phyloP scores from a whole-genome alignment of 2,329 filamentous ascomycete genomes.

The Ceratocystis papillata region DNA sequence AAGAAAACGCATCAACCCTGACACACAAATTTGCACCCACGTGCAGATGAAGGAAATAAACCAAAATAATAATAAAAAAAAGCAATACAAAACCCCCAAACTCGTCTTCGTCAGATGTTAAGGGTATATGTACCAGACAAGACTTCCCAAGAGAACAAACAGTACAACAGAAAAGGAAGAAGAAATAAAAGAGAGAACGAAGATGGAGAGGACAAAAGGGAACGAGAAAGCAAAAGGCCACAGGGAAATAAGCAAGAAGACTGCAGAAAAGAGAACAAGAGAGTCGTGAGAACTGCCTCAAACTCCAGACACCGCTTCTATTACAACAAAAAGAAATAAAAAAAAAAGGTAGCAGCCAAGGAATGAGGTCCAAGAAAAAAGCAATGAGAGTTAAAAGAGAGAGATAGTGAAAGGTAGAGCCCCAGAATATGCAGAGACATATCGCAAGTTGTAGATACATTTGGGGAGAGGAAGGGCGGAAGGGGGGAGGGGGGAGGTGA shows the following conservation, averaged over 20 bases:
- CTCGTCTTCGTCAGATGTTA: background rate
- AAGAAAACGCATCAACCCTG: background rate
- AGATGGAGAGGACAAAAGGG: background rate
- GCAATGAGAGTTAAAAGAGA: background rate
- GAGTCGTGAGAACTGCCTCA: conserved; percentile 21
- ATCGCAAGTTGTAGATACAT: no score
- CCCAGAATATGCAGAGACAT: background rate
- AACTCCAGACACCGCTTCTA: conserved; percentile 3
- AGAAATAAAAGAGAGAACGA: background rate
- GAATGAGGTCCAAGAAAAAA: background rate
- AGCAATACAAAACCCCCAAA: conserved; percentile 2
- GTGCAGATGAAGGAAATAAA: background rate
- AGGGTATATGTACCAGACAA: conserved; percentile 14
- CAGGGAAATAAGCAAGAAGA: background rate
- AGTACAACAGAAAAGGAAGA: background rate
- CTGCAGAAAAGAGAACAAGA: conserved; percentile 8
- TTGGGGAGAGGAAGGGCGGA: no score
- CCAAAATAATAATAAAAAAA: background rate
- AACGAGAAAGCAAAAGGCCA: background rate
- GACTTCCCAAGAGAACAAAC: conserved; percentile 13
- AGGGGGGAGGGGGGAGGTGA: background rate
- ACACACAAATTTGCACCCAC: background rate
- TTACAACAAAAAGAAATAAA: background rate
- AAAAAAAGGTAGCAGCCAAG: background rate
- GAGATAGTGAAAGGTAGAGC: background rate